Conservation (phyloP, 768 basidiomycete genomes). For the Mycena galericulata region DNA sequence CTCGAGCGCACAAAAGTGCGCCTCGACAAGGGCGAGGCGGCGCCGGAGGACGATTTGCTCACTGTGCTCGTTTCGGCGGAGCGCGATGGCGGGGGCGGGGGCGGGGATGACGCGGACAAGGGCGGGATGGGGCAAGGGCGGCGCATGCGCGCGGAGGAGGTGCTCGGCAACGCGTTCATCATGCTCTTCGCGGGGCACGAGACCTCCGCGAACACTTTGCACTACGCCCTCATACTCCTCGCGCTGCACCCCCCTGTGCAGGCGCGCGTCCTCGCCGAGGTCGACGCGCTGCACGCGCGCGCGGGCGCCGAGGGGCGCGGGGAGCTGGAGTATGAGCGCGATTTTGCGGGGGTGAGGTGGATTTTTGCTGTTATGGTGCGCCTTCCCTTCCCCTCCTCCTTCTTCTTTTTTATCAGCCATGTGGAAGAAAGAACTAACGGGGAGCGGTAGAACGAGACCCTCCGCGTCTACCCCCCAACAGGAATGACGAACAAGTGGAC, state of each 20-base stretch:
- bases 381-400: no score
- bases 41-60: constrained; percentile 22
- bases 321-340: constrained; percentile 16
- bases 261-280: constrained; percentile 28
- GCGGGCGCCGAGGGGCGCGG: constrained; percentile 10
- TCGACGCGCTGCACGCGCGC: constrained; percentile 16
- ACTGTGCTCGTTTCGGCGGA: constrained; percentile 17
- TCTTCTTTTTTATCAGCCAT: no score
- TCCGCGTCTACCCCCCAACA: constrained; percentile 21
- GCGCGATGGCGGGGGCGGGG: no score
- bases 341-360: constrained; percentile 8
- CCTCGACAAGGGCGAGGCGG: not conserved
- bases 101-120: no score
- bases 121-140: no score
- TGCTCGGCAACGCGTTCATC: constrained; percentile 28
- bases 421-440: no score
- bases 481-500: constrained; percentile 31
- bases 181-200: constrained; percentile 24
- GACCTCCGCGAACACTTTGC: constrained; percentile 28
- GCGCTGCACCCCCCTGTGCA: constrained; percentile 32
- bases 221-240: constrained; percentile 33
- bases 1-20: constrained; percentile 12
- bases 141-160: constrained; percentile 10
- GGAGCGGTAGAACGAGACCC: constrained; percentile 26
- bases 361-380: constrained; percentile 20